These are phyloP conservation scores for Mucor plumbeus DNA, from an alignment of 371 early-diverging fungal species.

Conservation along the genomic window DNA sequence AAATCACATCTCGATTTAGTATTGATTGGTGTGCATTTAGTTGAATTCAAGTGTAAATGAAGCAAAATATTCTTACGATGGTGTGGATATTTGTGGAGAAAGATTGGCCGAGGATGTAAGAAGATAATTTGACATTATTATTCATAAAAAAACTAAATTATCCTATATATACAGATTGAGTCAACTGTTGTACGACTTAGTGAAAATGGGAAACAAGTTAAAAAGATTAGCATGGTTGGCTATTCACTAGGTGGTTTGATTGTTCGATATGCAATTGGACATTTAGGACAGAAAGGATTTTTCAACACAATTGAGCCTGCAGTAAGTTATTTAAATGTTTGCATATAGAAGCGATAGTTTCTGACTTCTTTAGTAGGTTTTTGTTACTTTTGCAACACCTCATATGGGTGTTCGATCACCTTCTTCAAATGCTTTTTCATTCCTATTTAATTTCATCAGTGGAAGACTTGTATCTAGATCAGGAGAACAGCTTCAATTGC, in stretches of 20 bases:
- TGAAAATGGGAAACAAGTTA: slow-evolving; percentile 37
- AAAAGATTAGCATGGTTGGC: slow-evolving; percentile 72
- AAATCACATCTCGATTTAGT: background rate
- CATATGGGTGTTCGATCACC: slow-evolving; percentile 72
- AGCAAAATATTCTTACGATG: slow-evolving; percentile 69
- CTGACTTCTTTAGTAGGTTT: slow-evolving; percentile 42
- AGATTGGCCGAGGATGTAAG: slow-evolving; percentile 51
- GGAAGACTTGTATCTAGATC: slow-evolving; percentile 58
- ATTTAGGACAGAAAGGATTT: slow-evolving; percentile 63
- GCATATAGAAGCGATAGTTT: too few species aligned
- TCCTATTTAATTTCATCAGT: slow-evolving; percentile 58
- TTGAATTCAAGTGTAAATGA: slow-evolving; percentile 61
- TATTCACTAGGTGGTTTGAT: slow-evolving; percentile 86
- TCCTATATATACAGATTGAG: slow-evolving; percentile 12
- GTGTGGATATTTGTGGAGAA: slow-evolving; percentile 71
- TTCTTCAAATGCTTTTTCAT: slow-evolving; percentile 26
- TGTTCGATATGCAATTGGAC: slow-evolving; percentile 71
- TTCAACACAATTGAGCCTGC: slow-evolving; percentile 59
- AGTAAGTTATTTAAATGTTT: slow-evolving; percentile 36
- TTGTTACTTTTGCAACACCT: slow-evolving; percentile 80
- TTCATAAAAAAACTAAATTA: background rate
- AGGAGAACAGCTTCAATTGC: slow-evolving; percentile 64
- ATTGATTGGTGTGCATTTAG: slow-evolving; percentile 21
- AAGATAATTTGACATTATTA: background rate
- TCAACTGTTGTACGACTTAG: slow-evolving; percentile 17